These are phyloP conservation scores for Thermothielavioides terrestris DNA, from an alignment of 495 filamentous ascomycete genomes.

Conservation along the genomic window DNA sequence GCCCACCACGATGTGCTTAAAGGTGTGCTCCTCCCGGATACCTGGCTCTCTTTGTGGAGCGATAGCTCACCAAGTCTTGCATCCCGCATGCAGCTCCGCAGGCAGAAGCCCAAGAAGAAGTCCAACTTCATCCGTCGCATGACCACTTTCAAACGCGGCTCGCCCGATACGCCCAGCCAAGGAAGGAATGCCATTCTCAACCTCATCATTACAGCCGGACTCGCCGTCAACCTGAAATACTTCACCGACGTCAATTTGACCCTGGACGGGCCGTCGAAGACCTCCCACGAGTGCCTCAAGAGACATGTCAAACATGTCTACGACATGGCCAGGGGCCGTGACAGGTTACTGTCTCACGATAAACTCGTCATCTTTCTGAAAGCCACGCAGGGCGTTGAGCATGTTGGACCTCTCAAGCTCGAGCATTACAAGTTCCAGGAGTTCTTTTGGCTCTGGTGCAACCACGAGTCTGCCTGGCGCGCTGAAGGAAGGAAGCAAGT, in stretches of 20 bases:
- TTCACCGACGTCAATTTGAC: constrained; percentile 3
- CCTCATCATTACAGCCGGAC: constrained; percentile 11
- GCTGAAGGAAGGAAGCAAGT: constrained; percentile 20
- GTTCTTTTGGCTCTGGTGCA: constrained; percentile 36
- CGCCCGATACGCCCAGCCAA: constrained; percentile 16
- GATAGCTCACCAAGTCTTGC: background rate
- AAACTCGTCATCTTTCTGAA: constrained; percentile 32
- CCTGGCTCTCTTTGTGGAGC: background rate
- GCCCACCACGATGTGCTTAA: constrained; percentile 16
- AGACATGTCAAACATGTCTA: constrained; percentile 30
- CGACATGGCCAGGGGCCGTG: constrained; percentile 20
- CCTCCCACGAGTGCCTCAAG: constrained; percentile 25
- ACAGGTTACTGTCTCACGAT: constrained; percentile 23
- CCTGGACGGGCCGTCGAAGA: background rate
- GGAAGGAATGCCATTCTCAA: constrained; percentile 15
- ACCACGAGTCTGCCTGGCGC: constrained; percentile 26
- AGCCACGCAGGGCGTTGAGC: constrained; percentile 28
- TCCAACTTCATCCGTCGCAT: constrained; percentile 23
- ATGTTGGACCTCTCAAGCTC: constrained; percentile 13
- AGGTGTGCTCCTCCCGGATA: constrained; percentile 1
- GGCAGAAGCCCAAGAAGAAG: constrained; percentile 17
- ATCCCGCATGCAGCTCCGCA: constrained; percentile 10
- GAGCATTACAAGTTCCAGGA: constrained; percentile 32
- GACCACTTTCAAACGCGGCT: constrained; percentile 21
- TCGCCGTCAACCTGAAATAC: constrained; percentile 13